Evolutionary conservation across 352 stramenopile species (phyloP), one percentile per base, ranked within the genome.

Genomic region (Phytopythium vexans): DNA sequence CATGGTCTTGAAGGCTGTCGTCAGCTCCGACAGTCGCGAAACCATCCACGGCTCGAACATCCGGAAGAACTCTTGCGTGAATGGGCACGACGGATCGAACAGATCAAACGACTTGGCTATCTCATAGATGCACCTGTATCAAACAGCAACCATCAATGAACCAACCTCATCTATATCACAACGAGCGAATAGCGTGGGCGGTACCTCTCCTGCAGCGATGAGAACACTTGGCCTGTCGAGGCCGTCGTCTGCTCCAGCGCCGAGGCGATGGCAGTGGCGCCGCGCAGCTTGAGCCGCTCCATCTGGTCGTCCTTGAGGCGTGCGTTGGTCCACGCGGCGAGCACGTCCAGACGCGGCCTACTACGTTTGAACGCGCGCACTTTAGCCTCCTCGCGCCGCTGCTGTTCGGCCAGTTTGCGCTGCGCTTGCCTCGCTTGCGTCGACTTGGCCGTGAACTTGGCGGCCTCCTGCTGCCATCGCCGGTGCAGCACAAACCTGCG

Each of bases 1-100:
- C 61, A 92, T 72, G 2, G 81, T 89, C 60, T 89, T 85, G 65
- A 86, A 82, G 6, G 81, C 76, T 0, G 77, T 86, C 9, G 78
- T 70, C 8, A 92, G 51, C 45, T 80, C 72, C 15, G 81, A 73
- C 7, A 92, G 49, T 33, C 70, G 66, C 7, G 78, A 83, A 44
- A 92, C 60, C 81, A 92, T 92, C 81, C 81, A 92, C 10, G 78
- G 78, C 67, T 88, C 78, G 21, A 89, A 85, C 0, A 72, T 80
- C 3, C 62, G 49, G 37, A 89, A 92, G 52, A 80, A 89, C 14
- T 74, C 61, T 14, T 74, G 68, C 10, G 77, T 88, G 64, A 77
- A 83, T 34, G 77, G 63, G 46, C 81, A 89, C 15, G 64, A 68
- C 6, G 74, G 65, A 11, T 58, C 69, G 62, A 88, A 89, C 37